Base-by-base conservation (phyloP, 306 rosid genomes). In the Alnus rubra region DNA sequence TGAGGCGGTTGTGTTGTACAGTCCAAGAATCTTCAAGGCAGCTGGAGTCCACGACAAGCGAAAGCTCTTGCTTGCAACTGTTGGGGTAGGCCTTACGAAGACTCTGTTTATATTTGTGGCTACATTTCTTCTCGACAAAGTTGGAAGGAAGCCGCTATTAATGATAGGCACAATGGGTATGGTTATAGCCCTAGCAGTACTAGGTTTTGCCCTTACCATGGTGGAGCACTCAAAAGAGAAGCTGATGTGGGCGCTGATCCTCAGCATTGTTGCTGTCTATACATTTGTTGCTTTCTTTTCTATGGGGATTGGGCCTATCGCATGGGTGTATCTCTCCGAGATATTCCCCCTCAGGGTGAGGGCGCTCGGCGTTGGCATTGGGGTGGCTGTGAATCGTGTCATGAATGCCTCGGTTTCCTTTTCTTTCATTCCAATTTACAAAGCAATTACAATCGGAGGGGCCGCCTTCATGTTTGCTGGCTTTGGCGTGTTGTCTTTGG, bases 261-360 rank as follows among this genome's bases (percentile, higher is more conserved):
- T 92, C 0, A 85, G 96, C 77, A 90, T 95, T 5, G 63, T 51
- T n/a, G 75, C 94, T 0, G 83, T 81, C 0, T 95, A 92, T 48
- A 19, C 64, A 0, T 88, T 16, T 44, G 92, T 95, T 9, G 96
- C 90, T 1, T 90, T 92, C 76, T 92, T 87, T 69, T 86, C 88
- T 0, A 62, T 85, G 78, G 98, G 98, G 31, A 86, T 95, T 31
- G 98, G 86, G 48, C 98, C 98, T 8, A 68, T 92, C 0, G 87
- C 98, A 0, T 92, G 97, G 95, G 96, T 95, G 6, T 95, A 95
- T 53, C 82, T 88, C 37, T 74, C 96, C 0, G 98, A 95, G 92
- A 90, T 92, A 16, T 95, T 90, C 7, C 98, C 98, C 2, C 15
- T 85, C 85, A 88, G 31, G 82, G 71, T 95, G 69, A 89, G 98